Evolutionary conservation across 768 basidiomycete species (phyloP), one percentile per base, ranked within the genome.

Genomic region (Trametes coccinea): DNA sequence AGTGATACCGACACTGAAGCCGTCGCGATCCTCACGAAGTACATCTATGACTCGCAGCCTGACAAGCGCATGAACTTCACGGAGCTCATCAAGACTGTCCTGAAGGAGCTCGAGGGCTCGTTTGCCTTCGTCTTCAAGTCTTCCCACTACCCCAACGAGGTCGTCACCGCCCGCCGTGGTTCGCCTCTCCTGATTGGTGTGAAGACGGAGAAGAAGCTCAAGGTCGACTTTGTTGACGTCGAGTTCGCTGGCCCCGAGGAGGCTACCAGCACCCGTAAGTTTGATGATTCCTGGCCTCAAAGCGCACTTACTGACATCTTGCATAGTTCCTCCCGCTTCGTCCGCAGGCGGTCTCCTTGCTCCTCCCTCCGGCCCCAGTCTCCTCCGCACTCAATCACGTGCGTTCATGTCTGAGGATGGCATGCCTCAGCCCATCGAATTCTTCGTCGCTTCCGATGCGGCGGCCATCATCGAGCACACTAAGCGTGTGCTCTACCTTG

Each of bases 121-220:
- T 99, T 98, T 69, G 97, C 97, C 16, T 96, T 99, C 76, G 95
- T 98, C 67, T 98, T 99, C 90, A 98, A 97, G 80, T 97, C 95
- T 5, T 76, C 74, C 37, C 95, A 98, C 79, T 99, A 86, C 82
- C 97, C 97, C 45, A 92, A 96, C 67, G 92, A 98, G 75, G 85
- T 95, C 65, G 95, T 98, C 64, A 92, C 92, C 53, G 94, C 95
- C 60, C 94, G 95, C 68, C 92, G 97, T 70, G 97, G 97, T 68
- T 98, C 96, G 13, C 97, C 97, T 31, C 86, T 99, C 33, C 78
- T 98, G 60, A 86, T 99, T 71, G 97, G 97, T 79, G 96, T 99
- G 72, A 98, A 98, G 88, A 98, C 97, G 16, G 96, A 99, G 74
- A 95, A 97, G 84, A 98, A 98, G 77, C 84, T 99, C 70, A 99